phyloP scores from a whole-genome alignment of 2,329 filamentous ascomycete genomes.

The Trichoderma afroharzianum region DNA sequence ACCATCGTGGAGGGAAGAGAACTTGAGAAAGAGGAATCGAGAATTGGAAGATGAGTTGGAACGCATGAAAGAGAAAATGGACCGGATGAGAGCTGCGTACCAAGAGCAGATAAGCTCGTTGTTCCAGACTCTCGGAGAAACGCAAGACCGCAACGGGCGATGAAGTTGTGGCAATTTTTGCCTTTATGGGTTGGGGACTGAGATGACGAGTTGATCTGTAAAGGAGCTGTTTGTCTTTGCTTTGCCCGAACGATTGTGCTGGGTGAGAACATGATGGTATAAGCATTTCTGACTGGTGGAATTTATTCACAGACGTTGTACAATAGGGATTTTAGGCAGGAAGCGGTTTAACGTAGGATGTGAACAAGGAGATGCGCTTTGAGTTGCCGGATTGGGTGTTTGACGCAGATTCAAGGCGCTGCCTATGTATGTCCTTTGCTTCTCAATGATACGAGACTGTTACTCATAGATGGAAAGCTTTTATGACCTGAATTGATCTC shows the following conservation, averaged over 20 bases:
- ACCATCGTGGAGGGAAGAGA: background rate
- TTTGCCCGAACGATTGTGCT: background rate
- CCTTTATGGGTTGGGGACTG: background rate
- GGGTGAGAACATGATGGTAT: background rate
- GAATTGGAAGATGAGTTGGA: slow-evolving; percentile 10
- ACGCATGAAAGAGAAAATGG: background rate
- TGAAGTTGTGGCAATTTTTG: background rate
- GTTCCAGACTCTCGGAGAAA: background rate
- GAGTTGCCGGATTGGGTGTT: background rate
- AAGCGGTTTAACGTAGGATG: background rate
- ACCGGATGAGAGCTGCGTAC: background rate
- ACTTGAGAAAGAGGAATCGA: background rate
- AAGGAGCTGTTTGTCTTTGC: background rate
- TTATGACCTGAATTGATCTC: background rate
- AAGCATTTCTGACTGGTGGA: slow-evolving; percentile 1
- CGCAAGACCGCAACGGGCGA: background rate
- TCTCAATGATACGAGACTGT: background rate
- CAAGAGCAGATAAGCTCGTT: background rate
- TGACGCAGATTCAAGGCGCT: background rate
- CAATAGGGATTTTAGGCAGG: background rate
- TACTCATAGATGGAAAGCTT: background rate
- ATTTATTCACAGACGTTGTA: background rate
- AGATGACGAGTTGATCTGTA: background rate
- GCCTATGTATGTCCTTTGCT: background rate
- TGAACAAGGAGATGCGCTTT: background rate